Percentiles rank a stretch among this genome's conserved stretches.
Evolutionary conservation across 2,329 filamentous ascomycete genomes (phyloP).

Genomic region (Xylaria hypoxylon): DNA sequence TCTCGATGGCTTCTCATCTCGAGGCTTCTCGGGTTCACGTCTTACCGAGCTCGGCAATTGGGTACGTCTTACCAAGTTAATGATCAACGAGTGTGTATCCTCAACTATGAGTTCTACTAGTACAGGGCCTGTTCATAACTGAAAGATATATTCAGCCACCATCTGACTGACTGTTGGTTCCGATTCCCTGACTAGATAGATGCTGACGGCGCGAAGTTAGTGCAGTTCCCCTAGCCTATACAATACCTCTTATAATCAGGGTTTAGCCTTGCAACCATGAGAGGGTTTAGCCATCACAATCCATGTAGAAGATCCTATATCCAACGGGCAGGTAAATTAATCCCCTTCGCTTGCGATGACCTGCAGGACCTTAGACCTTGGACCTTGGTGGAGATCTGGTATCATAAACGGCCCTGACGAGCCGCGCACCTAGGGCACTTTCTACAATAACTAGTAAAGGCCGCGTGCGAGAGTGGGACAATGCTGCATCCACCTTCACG

Average conservation of each 20-base stretch:
- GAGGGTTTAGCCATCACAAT: slow-evolving; percentile 23
- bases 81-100: background rate
- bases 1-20: background rate
- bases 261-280: slow-evolving; percentile 18
- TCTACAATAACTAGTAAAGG: background rate
- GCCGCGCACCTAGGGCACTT: slow-evolving; percentile 1
- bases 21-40: background rate
- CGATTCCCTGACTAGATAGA: background rate
- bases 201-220: slow-evolving; percentile 20
- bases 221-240: slow-evolving; percentile 16
- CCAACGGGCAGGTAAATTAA: slow-evolving; percentile 36
- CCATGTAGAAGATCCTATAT: slow-evolving; percentile 38
- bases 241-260: slow-evolving; percentile 16
- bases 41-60: background rate
- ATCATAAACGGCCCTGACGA: slow-evolving; percentile 22
- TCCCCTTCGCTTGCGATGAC: slow-evolving; percentile 30
- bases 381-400: slow-evolving; percentile 12
- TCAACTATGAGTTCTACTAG: slow-evolving; percentile 4
- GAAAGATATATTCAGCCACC: background rate
- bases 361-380: slow-evolving; percentile 29
- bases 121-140: background rate
- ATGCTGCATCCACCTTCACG: background rate
- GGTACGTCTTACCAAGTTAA: background rate
- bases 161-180: background rate
- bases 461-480: slow-evolving; percentile 2